A percentile compares a stretch with the other conserved stretches of the same genome.
phyloP scores from a whole-genome alignment of 306 rosid genomes.

The Trichosanthes truncata region DNA sequence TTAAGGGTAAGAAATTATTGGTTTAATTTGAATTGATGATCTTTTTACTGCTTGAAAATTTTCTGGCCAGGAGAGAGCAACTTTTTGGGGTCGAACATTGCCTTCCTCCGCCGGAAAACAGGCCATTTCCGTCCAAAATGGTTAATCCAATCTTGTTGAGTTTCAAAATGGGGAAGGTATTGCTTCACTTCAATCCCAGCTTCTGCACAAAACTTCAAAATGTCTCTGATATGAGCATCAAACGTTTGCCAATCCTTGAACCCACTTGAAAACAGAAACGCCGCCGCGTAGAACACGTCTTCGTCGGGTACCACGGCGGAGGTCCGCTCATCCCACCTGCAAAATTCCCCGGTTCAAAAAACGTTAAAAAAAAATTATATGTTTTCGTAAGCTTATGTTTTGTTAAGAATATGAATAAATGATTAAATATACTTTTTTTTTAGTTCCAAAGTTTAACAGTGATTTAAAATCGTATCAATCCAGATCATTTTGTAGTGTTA shows the following conservation, averaged over 20 bases:
- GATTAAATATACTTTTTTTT: no score
- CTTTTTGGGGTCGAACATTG: conserved; percentile 48
- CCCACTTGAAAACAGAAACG: conserved; percentile 30
- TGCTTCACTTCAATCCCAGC: conserved; percentile 35
- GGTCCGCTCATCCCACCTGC: conserved; percentile 73
- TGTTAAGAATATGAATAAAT: neutral
- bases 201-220: conserved; percentile 34
- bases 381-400: neutral
- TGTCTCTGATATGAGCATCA: conserved; percentile 29
- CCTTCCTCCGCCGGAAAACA: conserved; percentile 31
- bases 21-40: neutral
- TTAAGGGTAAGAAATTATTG: neutral
- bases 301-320: conserved; percentile 60
- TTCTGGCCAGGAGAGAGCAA: conserved; percentile 74
- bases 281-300: conserved; percentile 45
- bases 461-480: no score
- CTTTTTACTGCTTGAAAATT: conserved; percentile 29
- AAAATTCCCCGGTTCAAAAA: neutral
- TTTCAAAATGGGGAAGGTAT: conserved; percentile 48
- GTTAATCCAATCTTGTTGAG: conserved; percentile 33
- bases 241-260: conserved; percentile 17
- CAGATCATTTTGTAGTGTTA: no score
- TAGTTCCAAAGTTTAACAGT: no score
- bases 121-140: conserved; percentile 72
- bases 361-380: neutral